Percentiles rank a stretch among this genome's conserved stretches.
phyloP scores from a whole-genome alignment of 257 asterid genomes.

The Capsicum rhomboideum region DNA sequence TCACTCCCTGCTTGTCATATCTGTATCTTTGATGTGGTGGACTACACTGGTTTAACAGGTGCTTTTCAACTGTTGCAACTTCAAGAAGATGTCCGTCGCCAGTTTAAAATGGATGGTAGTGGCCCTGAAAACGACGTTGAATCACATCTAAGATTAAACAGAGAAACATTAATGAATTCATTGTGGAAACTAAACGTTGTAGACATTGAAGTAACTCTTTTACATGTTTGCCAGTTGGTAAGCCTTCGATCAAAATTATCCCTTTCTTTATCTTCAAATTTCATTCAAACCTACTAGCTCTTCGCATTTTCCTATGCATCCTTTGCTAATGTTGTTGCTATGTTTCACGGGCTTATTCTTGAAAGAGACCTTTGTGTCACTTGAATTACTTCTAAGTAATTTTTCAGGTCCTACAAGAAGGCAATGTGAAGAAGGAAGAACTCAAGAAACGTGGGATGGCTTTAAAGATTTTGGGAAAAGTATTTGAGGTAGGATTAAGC shows the following conservation, averaged over 20 bases:
- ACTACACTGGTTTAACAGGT: slow-evolving; percentile 30
- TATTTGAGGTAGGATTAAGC: slow-evolving; percentile 44
- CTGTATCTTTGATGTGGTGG: not conserved
- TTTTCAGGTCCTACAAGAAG: slow-evolving; percentile 69
- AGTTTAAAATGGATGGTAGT: slow-evolving; percentile 52
- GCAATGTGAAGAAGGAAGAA: slow-evolving; percentile 53
- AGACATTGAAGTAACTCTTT: slow-evolving; percentile 74
- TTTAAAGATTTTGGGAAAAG: slow-evolving; percentile 59
- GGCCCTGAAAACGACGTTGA: slow-evolving; percentile 59
- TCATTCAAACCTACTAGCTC: not conserved
- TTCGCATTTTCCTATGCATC: not conserved
- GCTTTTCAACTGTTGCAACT: slow-evolving; percentile 94
- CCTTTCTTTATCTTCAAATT: not conserved
- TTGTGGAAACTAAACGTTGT: slow-evolving; percentile 90
- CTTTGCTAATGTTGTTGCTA: not conserved
- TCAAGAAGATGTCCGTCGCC: slow-evolving; percentile 69
- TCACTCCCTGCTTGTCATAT: not conserved
- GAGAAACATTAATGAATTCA: slow-evolving; percentile 63
- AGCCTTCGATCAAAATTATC: not conserved
- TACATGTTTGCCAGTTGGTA: slow-evolving; percentile 88
- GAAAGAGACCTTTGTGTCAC: not conserved
- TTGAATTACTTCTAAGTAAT: not conserved
- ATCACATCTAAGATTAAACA: slow-evolving; percentile 59
- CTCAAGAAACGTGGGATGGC: slow-evolving; percentile 61
- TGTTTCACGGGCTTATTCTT: not conserved